Base-by-base conservation (phyloP, 2,329 filamentous ascomycete species). In the Escovopsis sp. region DNA sequence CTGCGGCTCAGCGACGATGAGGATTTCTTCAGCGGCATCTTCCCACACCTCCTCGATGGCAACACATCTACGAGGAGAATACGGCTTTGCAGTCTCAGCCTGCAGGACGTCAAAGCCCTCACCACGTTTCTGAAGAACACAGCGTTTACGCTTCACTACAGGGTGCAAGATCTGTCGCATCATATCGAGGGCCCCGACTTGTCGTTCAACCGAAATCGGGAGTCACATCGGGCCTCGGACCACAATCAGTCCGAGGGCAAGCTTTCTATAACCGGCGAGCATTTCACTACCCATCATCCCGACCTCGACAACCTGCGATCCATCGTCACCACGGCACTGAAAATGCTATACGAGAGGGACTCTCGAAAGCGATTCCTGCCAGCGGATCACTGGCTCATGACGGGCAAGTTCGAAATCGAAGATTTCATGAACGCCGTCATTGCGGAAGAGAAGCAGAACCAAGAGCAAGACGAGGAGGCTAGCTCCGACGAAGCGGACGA, bases 1-100 rank as follows among this genome's bases (percentile, higher is more conserved):
- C 63, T 96, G 11, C 81, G 90, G 46, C 74, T 96, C 25, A 93
- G 88, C 53, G 90, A 98, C 46, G 90, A 98, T 43, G 88, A 96
- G 45, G 90, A 98, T 47, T 98, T 98, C 51, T 80, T 93, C 41
- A 71, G 74, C 38, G 66, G 68, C 37, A 59, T 70, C 41, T 60
- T 55, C 27, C 60, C 63, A 18, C 45, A 49, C 36, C 39, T 53
- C 21, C 45, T 60, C 15, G 54, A 57, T n/a, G 51, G 47, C 15
- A 56, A 52, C 33, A 60, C 53, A 19, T 60, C 54, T 17, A 62
- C 48, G 37, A 69, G 64, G 35, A 65, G 62, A 35, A 65, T 68
- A 43, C 67, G 65, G 55, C 65, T 60, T 41, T 79, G 83, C 52
- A 77, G 82, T 31, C 64, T 96, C 5, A 71, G 74, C 1, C 57